Evolutionary conservation across 768 basidiomycete species (phyloP), one percentile per base, ranked within the genome.

Genomic region (Mycena rebaudengoi): DNA sequence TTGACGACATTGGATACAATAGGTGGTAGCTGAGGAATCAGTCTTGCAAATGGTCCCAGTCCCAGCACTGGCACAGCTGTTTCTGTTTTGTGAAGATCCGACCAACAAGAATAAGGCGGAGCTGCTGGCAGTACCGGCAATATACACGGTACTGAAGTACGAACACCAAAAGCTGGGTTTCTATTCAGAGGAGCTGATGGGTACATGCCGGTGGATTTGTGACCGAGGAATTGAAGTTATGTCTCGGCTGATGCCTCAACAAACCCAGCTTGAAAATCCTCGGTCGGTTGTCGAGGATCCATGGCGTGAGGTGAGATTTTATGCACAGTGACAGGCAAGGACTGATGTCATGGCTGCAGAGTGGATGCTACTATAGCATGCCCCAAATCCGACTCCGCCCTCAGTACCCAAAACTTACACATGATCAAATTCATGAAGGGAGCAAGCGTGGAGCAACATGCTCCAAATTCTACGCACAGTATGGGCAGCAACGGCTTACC

Each of bases 341-440:
- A n/a, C n/a, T n/a, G n/a, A n/a, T n/a, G n/a, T n/a, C n/a, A n/a
- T n/a, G n/a, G n/a, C n/a, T n/a, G n/a, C 57, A 73, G 73, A 76
- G 70, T 11, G 76, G 78, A 2, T 71, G 69, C 20, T 74, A 63
- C 48, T 80, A 79, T 44, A 64, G 71, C 5, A 69, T 75, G 62
- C 75, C 75, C 12, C 65, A 71, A 33, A 69, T 80, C 16, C 68
- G 76, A 26, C 30, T 65, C 2, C 65, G 75, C 11, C 74, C 76
- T 0, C 51, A 52, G 7, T 80, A 78, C 49, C 73, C 75, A 0
- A 41, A 62, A 20, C 53, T 78, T 5, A 67, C 60, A 11, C 25
- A 74, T 35, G 75, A 78, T 37, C 32, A 57, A 20, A 65, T 45
- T 18, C 48, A 63, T 7, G 48, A 28, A 21, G 64, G 72, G 7